These are phyloP conservation scores for Medicago arabica DNA, from an alignment of 306 rosid genomes.

Conservation along the genomic window DNA sequence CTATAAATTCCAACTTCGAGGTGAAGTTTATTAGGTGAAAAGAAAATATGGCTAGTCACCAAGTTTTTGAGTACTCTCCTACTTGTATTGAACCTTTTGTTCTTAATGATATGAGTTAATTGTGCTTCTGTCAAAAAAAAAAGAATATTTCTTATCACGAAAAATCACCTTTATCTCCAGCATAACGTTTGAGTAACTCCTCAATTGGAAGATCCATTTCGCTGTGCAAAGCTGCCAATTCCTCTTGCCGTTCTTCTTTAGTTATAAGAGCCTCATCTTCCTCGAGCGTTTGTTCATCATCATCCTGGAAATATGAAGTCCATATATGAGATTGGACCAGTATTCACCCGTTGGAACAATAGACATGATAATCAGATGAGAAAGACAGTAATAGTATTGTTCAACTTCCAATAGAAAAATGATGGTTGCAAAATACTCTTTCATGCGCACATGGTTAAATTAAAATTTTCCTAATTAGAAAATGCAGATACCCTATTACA, in stretches of 20 bases:
- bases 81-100: too few relatives aligned
- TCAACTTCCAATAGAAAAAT: constrained; percentile 38
- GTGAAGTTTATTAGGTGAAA: too few relatives aligned
- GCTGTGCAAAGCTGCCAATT: constrained; percentile 79
- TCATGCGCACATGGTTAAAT: constrained; percentile 31
- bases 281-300: constrained; percentile 87
- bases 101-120: too few relatives aligned
- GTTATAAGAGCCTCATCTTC: constrained; percentile 91
- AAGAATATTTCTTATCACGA: background rate
- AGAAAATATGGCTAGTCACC: too few relatives aligned
- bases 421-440: constrained; percentile 22
- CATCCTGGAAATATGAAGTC: constrained; percentile 75
- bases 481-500: constrained; percentile 27
- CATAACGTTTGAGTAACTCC: constrained; percentile 85
- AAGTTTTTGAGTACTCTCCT: too few relatives aligned
- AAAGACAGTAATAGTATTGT: constrained; percentile 32
- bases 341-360: constrained; percentile 34
- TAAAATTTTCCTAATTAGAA: constrained; percentile 12
- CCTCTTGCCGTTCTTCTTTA: constrained; percentile 81
- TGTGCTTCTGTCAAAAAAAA: too few relatives aligned
- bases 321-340: constrained; percentile 31
- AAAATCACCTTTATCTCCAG: constrained; percentile 58
- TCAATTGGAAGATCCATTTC: constrained; percentile 94
- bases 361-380: constrained; percentile 40
- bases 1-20: too few relatives aligned